phyloP scores from a whole-genome alignment of 2,329 filamentous ascomycete species.

The Ophiostoma ulmi region DNA sequence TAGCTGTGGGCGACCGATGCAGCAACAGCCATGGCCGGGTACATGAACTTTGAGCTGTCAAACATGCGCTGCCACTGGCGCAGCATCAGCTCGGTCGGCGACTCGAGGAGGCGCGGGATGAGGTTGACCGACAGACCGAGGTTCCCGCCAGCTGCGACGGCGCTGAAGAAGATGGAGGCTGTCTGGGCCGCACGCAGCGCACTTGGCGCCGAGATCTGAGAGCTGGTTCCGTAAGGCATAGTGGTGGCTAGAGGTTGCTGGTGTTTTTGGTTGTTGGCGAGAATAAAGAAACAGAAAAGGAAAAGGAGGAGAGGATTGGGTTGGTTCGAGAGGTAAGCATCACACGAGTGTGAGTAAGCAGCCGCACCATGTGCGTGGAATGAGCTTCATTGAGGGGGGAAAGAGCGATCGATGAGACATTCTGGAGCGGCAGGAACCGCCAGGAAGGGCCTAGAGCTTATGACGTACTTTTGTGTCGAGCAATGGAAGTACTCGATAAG shows the following conservation, averaged over 20 bases:
- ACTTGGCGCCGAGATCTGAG: neutral
- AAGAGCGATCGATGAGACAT: conserved; percentile 2
- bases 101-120: conserved; percentile 51
- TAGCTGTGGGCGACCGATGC: conserved; percentile 41
- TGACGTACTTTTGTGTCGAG: neutral
- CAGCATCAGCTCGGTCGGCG: conserved; percentile 51
- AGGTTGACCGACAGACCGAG: conserved; percentile 40
- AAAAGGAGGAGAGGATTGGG: neutral
- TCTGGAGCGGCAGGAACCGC: neutral
- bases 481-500: neutral
- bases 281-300: neutral
- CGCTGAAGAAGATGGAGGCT: conserved; percentile 47
- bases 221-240: conserved; percentile 1
- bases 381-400: neutral
- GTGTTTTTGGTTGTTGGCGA: neutral
- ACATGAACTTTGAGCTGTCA: conserved; percentile 37
- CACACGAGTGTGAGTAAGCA: neutral
- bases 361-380: neutral
- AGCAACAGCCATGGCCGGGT: conserved; percentile 39
- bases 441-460: neutral
- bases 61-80: conserved; percentile 49
- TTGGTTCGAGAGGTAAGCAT: neutral
- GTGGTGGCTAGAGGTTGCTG: neutral
- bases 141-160: conserved; percentile 40
- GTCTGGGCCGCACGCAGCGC: conserved; percentile 42